Conservation (phyloP, 2,329 filamentous ascomycete genomes). For the Cercospora nicotianae region DNA sequence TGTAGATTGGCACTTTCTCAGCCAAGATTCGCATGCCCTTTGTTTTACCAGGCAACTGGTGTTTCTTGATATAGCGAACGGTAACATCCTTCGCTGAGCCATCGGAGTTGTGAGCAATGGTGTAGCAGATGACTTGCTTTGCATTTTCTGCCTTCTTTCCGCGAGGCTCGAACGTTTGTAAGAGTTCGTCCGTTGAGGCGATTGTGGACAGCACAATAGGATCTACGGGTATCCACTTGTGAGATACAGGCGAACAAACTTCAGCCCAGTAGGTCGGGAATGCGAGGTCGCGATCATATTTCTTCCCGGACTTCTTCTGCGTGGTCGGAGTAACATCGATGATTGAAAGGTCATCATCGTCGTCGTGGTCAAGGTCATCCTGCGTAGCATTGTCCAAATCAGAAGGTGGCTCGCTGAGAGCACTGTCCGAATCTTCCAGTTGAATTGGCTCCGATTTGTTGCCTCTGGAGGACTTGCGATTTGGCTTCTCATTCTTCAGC, state of each 20-base stretch:
- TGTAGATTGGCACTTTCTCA: conserved; percentile 79
- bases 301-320: conserved; percentile 47
- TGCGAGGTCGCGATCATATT: conserved; percentile 73
- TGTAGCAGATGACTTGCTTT: conserved; percentile 87
- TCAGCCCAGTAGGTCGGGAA: conserved; percentile 95
- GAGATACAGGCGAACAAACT: conserved; percentile 76
- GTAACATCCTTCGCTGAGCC: conserved; percentile 94
- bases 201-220: conserved; percentile 68
- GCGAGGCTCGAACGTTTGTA: conserved; percentile 76
- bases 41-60: conserved; percentile 81
- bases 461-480: conserved; percentile 31
- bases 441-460: conserved; percentile 44
- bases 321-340: conserved; percentile 55
- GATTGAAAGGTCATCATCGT: conserved; percentile 61
- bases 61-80: conserved; percentile 80
- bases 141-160: conserved; percentile 80
- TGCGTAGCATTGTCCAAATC: conserved; percentile 36
- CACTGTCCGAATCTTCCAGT: conserved; percentile 52
- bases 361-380: conserved; percentile 38
- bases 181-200: conserved; percentile 69
- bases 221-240: conserved; percentile 77
- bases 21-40: conserved; percentile 77
- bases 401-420: conserved; percentile 45
- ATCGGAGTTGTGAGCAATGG: conserved; percentile 78
- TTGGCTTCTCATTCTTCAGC: conserved; percentile 24